A percentile compares a stretch with the other conserved stretches of the same genome.
Evolutionary conservation across 2,329 filamentous ascomycete genomes (phyloP).

Genomic region (Talaromyces funiculosus): DNA sequence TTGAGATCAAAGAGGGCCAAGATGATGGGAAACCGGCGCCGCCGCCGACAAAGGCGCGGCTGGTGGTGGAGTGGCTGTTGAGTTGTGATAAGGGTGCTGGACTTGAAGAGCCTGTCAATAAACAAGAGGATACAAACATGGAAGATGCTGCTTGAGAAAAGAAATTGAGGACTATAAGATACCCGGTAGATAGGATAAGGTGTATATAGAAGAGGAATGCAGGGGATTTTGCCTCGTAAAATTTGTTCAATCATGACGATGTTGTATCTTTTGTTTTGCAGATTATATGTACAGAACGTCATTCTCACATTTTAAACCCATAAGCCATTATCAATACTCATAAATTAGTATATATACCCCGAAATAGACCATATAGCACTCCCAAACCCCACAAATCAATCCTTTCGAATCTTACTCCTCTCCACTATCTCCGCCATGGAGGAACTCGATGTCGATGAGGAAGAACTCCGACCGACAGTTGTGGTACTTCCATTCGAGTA

Average conservation of each 20-base stretch:
- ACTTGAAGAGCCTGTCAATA: constrained; percentile 25
- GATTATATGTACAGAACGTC: background rate
- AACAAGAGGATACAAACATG: constrained; percentile 15
- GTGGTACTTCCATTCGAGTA: constrained; percentile 15
- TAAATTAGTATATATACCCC: background rate
- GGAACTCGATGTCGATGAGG: constrained; percentile 1
- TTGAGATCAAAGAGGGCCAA: constrained; percentile 10
- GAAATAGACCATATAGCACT: background rate
- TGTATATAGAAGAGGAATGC: background rate
- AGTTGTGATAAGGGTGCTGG: constrained; percentile 32
- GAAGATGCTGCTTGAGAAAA: constrained; percentile 16
- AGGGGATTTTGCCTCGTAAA: background rate
- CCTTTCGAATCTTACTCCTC: background rate
- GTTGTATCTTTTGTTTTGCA: background rate
- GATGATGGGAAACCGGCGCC: background rate
- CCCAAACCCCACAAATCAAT: background rate
- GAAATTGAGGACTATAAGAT: background rate
- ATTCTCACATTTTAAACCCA: background rate
- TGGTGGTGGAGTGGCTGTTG: constrained; percentile 40
- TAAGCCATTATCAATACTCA: background rate
- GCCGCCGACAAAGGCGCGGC: constrained; percentile 31
- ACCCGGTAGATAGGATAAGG: background rate
- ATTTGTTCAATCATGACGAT: background rate
- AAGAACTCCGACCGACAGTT: background rate
- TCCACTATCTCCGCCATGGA: background rate